These are phyloP conservation scores for Magnusiomyces ingens DNA, from an alignment of 1,139 yeast species.

Conservation along the genomic window DNA sequence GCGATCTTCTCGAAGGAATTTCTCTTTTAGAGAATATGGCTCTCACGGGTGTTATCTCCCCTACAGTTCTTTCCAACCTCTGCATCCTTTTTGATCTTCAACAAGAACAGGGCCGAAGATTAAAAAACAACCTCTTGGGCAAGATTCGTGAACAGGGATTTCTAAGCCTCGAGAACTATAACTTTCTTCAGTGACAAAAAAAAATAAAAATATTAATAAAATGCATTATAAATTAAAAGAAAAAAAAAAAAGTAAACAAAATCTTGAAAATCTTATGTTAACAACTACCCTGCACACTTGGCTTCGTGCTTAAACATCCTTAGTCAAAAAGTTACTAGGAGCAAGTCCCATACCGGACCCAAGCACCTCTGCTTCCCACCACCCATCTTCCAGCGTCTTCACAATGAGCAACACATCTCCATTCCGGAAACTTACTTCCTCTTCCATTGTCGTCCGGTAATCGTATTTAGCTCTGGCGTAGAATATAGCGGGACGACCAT, in stretches of 20 bases:
- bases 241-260: slow-evolving; percentile 1
- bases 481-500: slow-evolving; percentile 46
- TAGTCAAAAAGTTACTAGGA: slow-evolving; percentile 58
- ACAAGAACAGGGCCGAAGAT: slow-evolving; percentile 20
- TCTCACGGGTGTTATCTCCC: slow-evolving; percentile 18
- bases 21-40: slow-evolving; percentile 32
- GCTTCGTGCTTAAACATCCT: too few relatives aligned
- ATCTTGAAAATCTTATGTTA: neutral
- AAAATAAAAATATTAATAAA: neutral
- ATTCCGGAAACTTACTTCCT: slow-evolving; percentile 66
- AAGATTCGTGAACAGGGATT: slow-evolving; percentile 10
- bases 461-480: slow-evolving; percentile 66
- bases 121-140: slow-evolving; percentile 11
- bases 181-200: slow-evolving; percentile 7
- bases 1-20: slow-evolving; percentile 41
- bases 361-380: slow-evolving; percentile 80
- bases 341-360: slow-evolving; percentile 60
- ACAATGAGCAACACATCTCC: slow-evolving; percentile 67
- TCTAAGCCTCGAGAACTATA: slow-evolving; percentile 13
- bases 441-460: slow-evolving; percentile 71
- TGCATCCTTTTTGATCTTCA: slow-evolving; percentile 27
- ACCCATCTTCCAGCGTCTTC: slow-evolving; percentile 76
- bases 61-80: slow-evolving; percentile 25
- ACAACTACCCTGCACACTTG: too few relatives aligned
- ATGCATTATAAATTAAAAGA: neutral